These are phyloP conservation scores for Cadophora sp. DNA, from an alignment of 2,329 filamentous ascomycete species.

Conservation along the genomic window DNA sequence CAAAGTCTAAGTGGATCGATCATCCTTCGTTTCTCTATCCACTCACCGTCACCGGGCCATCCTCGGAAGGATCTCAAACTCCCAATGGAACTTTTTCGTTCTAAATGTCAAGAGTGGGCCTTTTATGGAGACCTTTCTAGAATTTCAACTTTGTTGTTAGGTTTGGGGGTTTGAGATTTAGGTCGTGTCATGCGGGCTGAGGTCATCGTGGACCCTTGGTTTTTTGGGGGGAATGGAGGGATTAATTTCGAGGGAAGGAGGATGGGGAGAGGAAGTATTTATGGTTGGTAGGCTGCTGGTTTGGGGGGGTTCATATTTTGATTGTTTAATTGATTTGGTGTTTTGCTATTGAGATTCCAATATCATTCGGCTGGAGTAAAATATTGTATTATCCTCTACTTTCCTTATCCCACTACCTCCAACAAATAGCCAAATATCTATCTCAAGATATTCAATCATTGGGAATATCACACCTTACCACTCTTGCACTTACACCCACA, in stretches of 20 bases:
- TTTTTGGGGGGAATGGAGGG: background rate
- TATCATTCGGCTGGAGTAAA: too few species aligned
- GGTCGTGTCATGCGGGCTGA: background rate
- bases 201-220: conserved; percentile 4
- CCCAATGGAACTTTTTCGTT: background rate
- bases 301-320: background rate
- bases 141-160: too few species aligned
- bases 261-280: background rate
- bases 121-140: background rate
- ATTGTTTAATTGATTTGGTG: background rate
- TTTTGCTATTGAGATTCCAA: too few species aligned
- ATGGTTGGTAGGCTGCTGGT: background rate
- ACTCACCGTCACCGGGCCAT: background rate
- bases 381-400: too few species aligned
- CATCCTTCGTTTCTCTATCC: background rate
- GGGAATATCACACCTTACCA: too few species aligned
- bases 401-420: background rate
- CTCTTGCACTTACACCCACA: background rate
- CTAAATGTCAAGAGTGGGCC: background rate
- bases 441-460: background rate
- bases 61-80: background rate
- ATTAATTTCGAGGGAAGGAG: background rate
- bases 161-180: background rate
- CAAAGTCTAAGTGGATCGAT: background rate
- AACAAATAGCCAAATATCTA: background rate